Evolutionary conservation across 2,329 filamentous ascomycete genomes (phyloP).

Genomic region (Cercospora nicotianae): DNA sequence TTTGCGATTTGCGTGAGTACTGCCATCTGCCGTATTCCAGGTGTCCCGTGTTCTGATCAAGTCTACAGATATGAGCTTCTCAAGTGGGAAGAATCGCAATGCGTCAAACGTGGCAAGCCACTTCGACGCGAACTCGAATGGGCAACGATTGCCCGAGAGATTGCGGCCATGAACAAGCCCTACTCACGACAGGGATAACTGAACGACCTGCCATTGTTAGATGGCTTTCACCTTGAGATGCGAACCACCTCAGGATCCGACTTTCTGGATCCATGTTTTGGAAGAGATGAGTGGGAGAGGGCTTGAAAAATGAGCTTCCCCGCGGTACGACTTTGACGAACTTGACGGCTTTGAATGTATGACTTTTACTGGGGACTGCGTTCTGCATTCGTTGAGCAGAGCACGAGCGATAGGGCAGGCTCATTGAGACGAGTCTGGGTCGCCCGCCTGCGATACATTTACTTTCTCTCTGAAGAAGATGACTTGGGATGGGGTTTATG

Average conservation of each 20-base stretch:
- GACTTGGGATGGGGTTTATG: neutral
- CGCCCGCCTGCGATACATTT: neutral
- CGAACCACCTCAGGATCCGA: neutral
- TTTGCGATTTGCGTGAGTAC: conserved; percentile 75
- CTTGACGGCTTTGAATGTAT: neutral
- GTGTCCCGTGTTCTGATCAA: conserved; percentile 11
- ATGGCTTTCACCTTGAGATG: neutral
- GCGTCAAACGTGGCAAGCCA: conserved; percentile 53
- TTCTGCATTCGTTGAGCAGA: neutral
- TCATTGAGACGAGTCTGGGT: neutral
- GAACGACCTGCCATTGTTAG: neutral
- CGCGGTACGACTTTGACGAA: neutral
- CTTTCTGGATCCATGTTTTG: neutral
- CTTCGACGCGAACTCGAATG: conserved; percentile 83
- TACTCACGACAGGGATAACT: conserved; percentile 65
- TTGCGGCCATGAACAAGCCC: conserved; percentile 92
- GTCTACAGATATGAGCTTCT: conserved; percentile 71
- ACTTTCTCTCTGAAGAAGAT: neutral
- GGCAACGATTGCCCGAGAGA: conserved; percentile 82
- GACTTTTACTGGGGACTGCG: neutral
- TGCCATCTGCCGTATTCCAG: neutral
- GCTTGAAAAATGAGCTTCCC: neutral
- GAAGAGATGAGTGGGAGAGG: neutral
- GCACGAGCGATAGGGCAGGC: neutral
- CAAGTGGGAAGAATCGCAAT: conserved; percentile 87